Evolutionary conservation across 2,329 filamentous ascomycete species (phyloP).

Genomic region (Aspergillus thermomutatus): DNA sequence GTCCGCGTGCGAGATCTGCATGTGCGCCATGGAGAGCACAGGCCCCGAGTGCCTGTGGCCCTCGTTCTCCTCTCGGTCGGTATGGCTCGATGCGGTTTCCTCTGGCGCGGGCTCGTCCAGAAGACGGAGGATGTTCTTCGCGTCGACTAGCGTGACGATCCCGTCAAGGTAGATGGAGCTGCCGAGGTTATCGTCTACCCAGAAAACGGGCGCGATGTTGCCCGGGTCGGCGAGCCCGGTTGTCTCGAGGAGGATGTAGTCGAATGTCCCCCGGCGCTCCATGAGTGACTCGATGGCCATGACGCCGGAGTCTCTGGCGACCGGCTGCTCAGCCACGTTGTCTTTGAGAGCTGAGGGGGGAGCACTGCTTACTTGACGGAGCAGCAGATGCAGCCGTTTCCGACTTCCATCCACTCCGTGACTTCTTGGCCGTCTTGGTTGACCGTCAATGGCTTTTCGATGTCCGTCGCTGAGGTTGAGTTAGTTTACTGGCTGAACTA

Average conservation of each 20-base stretch:
- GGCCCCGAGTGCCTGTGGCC: conserved; percentile 51
- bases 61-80: conserved; percentile 46
- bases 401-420: conserved; percentile 92
- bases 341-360: neutral
- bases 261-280: conserved; percentile 88
- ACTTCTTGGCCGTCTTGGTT: conserved; percentile 78
- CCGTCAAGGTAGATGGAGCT: conserved; percentile 96
- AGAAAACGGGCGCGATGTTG: conserved; percentile 93
- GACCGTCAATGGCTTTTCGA: conserved; percentile 92
- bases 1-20: conserved; percentile 96
- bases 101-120: conserved; percentile 64
- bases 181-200: conserved; percentile 93
- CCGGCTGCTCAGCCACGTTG: conserved; percentile 3
- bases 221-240: conserved; percentile 93
- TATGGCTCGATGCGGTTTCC: conserved; percentile 40
- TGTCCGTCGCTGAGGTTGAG: conserved; percentile 68
- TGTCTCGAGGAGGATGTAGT: conserved; percentile 96
- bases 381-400: conserved; percentile 96
- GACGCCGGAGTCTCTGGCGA: conserved; percentile 75
- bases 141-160: conserved; percentile 93
- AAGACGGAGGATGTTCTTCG: conserved; percentile 81
- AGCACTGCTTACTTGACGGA: conserved; percentile 72
- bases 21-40: conserved; percentile 83
- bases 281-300: conserved; percentile 94
- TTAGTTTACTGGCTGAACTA: conserved; percentile 2